These are phyloP conservation scores for Mycena epipterygia DNA, from an alignment of 768 basidiomycete species.

Conservation along the genomic window DNA sequence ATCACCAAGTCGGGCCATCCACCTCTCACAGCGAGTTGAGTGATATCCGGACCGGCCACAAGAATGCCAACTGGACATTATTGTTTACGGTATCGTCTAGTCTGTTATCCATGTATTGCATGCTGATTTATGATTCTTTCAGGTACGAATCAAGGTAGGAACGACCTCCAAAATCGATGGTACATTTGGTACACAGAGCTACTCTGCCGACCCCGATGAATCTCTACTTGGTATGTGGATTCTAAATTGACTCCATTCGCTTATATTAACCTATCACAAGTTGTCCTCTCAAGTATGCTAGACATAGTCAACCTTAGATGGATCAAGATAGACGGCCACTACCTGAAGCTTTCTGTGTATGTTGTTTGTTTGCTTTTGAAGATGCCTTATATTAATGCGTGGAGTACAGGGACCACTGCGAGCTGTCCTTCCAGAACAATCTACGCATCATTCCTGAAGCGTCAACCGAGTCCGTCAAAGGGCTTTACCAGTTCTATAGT, in stretches of 20 bases:
- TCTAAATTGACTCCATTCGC: no score
- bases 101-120: no score
- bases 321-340: background rate
- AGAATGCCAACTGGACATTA: background rate
- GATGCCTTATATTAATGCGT: no score
- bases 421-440: background rate
- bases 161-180: no score
- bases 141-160: no score
- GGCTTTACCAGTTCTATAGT: background rate
- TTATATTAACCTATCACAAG: background rate
- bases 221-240: no score
- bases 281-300: background rate
- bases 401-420: background rate
- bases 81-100: no score
- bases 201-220: no score
- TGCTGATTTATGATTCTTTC: no score
- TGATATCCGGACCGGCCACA: background rate
- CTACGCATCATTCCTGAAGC: background rate
- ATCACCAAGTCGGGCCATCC: background rate
- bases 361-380: background rate
- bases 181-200: no score
- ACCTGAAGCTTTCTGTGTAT: background rate
- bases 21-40: background rate
- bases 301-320: background rate
- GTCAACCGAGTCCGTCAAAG: background rate